phyloP scores from a whole-genome alignment of 495 filamentous ascomycete species.

The Eremomyces bilateralis region DNA sequence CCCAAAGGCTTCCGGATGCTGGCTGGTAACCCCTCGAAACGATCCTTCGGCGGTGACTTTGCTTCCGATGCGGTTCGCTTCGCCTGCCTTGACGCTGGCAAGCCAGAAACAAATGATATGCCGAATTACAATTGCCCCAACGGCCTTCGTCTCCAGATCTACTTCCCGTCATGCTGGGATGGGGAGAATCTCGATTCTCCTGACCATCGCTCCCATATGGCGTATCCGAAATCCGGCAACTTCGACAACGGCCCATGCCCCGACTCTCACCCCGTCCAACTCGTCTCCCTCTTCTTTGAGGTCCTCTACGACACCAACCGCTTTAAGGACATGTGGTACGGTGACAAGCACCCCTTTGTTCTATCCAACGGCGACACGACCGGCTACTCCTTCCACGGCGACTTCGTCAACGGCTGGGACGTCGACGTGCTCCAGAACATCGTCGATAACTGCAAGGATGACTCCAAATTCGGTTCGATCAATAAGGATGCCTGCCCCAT shows the following conservation, averaged over 20 bases:
- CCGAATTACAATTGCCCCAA: constrained; percentile 35
- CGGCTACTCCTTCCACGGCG: constrained; percentile 36
- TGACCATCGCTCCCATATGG: constrained; percentile 35
- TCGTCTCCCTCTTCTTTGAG: constrained; percentile 49
- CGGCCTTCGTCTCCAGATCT: constrained; percentile 37
- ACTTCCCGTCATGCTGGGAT: constrained; percentile 32
- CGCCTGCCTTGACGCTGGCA: constrained; percentile 25
- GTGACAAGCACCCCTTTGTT: constrained; percentile 40
- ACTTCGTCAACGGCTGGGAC: constrained; percentile 60
- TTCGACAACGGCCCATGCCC: constrained; percentile 31
- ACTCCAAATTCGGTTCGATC: background rate
- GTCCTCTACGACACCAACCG: constrained; percentile 38
- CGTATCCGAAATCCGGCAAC: constrained; percentile 26
- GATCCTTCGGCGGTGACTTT: constrained; percentile 23
- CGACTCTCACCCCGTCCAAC: constrained; percentile 33
- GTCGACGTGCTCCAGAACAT: constrained; percentile 33
- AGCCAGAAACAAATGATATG: constrained; percentile 28
- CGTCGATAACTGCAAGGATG: constrained; percentile 33
- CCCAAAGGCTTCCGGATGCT: constrained; percentile 57
- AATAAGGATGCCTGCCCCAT: background rate
- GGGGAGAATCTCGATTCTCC: constrained; percentile 23
- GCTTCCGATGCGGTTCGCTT: constrained; percentile 27
- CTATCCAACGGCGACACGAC: constrained; percentile 29
- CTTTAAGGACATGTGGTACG: constrained; percentile 33
- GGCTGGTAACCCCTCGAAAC: constrained; percentile 35